phyloP scores from a whole-genome alignment of 1,139 yeast genomes.

The Yamadazyma atmosphaerica region DNA sequence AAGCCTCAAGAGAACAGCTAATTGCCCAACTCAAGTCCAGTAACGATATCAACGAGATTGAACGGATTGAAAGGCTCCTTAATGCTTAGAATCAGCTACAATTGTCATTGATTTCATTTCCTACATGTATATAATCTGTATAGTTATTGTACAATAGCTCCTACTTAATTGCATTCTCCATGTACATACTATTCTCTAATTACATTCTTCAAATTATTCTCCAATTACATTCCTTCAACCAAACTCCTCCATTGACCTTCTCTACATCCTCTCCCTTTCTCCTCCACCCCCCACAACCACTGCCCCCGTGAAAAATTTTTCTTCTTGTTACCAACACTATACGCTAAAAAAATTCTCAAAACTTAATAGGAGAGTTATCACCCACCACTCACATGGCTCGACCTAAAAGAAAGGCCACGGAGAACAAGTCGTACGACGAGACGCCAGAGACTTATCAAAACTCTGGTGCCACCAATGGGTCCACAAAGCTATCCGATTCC shows the following conservation, averaged over 20 bases:
- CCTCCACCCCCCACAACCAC: too few relatives aligned
- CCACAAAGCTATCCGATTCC: not conserved
- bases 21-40: constrained; percentile 60
- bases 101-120: too few relatives aligned
- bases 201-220: too few relatives aligned
- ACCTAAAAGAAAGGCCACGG: constrained; percentile 49
- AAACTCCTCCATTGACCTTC: too few relatives aligned
- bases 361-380: not conserved
- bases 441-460: constrained; percentile 31
- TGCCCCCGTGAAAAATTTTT: too few relatives aligned
- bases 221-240: too few relatives aligned
- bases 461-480: constrained; percentile 22
- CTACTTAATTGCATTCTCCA: too few relatives aligned
- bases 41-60: constrained; percentile 70
- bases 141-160: too few relatives aligned
- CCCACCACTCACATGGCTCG: constrained; percentile 19
- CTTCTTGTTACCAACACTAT: not conserved
- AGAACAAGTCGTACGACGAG: constrained; percentile 44
- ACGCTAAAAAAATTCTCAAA: constrained; percentile 1
- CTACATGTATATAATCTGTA: too few relatives aligned
- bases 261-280: too few relatives aligned
- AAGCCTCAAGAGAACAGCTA: constrained; percentile 28
- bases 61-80: constrained; percentile 59
- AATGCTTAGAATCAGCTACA: constrained; percentile 15
- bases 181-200: too few relatives aligned